Conservation (phyloP, 2,329 filamentous ascomycete species). For the Phyllosticta paracitricarpa region DNA sequence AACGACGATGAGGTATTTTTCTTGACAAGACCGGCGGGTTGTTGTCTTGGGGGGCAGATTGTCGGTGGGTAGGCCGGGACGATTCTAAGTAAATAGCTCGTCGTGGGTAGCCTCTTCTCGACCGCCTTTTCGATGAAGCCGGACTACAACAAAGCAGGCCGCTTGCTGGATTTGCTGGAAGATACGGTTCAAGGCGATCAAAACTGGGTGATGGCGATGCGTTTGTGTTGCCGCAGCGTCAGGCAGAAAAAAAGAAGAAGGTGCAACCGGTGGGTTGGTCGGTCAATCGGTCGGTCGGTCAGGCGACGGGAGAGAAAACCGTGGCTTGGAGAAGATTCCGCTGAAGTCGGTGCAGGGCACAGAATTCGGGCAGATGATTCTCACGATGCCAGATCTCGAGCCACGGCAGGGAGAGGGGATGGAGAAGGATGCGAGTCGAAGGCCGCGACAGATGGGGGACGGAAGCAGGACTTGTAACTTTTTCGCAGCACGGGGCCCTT, state of each 20-base stretch:
- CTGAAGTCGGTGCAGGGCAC: neutral
- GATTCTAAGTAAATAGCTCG: conserved; percentile 13
- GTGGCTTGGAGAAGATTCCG: neutral
- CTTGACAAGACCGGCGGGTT: neutral
- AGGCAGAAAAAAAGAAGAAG: neutral
- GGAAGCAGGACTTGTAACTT: neutral
- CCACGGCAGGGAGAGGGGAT: neutral
- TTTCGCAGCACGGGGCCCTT: neutral
- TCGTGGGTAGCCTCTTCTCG: conserved; percentile 1
- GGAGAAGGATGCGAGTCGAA: neutral
- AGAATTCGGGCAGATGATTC: neutral
- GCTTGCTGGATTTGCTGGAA: neutral
- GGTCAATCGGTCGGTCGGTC: neutral
- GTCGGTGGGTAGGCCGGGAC: conserved; percentile 8
- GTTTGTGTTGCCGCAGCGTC: neutral
- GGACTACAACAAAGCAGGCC: neutral
- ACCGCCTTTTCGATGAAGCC: neutral
- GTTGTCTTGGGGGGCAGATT: neutral
- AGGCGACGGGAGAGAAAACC: neutral
- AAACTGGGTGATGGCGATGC: neutral
- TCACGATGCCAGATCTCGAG: neutral
- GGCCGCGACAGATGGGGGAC: neutral
- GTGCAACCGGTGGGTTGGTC: neutral
- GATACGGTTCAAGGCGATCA: neutral
- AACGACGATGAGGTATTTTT: neutral